These are phyloP conservation scores for Periconia sp. DNA, from an alignment of 2,329 filamentous ascomycete genomes.

Conservation along the genomic window DNA sequence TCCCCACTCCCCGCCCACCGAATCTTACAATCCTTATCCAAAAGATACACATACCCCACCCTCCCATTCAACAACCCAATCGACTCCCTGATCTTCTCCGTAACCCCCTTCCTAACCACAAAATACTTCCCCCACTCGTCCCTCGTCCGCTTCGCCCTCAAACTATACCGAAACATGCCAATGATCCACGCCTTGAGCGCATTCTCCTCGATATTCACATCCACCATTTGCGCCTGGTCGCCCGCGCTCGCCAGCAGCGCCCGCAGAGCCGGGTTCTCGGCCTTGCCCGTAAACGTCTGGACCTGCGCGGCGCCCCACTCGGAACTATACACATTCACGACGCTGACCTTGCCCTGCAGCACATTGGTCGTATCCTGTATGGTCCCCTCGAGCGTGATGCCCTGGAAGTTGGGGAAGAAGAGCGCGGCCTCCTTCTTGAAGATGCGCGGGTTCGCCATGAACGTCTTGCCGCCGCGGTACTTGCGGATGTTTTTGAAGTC, in stretches of 20 bases:
- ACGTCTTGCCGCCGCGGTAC: constrained; percentile 85
- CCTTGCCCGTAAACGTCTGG: constrained; percentile 64
- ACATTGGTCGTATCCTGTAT: constrained; percentile 70
- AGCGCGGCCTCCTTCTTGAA: constrained; percentile 82
- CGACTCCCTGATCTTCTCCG: constrained; percentile 58
- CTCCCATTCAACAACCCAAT: constrained; percentile 80
- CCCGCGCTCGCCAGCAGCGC: constrained; percentile 58
- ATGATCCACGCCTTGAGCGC: constrained; percentile 62
- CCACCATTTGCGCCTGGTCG: constrained; percentile 71
- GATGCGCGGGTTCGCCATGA: constrained; percentile 78
- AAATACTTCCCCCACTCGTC: constrained; percentile 62
- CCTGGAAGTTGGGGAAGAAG: constrained; percentile 91
- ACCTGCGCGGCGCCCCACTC: constrained; percentile 85
- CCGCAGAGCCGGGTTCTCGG: constrained; percentile 70
- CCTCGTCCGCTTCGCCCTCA: constrained; percentile 51
- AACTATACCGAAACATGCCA: constrained; percentile 53
- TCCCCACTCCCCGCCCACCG: constrained; percentile 87
- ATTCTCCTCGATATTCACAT: constrained; percentile 88
- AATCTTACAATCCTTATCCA: constrained; percentile 85
- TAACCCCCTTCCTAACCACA: constrained; percentile 59
- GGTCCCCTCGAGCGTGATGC: constrained; percentile 66
- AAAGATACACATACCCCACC: constrained; percentile 89
- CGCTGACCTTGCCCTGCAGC: constrained; percentile 70
- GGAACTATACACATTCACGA: constrained; percentile 81
- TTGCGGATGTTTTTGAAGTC: constrained; percentile 84